Conservation (phyloP, 257 asterid genomes). For the Solanum piurae region DNA sequence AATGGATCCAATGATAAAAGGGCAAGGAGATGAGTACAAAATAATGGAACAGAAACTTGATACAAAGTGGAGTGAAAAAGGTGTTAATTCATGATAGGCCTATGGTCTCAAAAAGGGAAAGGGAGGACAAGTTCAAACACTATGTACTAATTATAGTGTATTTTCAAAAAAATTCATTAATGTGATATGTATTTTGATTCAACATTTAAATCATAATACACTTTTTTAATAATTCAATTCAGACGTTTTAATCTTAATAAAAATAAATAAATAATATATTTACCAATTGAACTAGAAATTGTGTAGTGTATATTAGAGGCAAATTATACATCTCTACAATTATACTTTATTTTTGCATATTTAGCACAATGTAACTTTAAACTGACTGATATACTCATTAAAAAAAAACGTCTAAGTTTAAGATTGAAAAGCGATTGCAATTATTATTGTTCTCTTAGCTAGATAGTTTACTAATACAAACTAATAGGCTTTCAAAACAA, state of each 20-base stretch:
- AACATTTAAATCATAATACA: neutral
- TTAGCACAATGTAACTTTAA: neutral
- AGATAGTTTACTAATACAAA: too few relatives aligned
- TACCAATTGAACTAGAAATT: neutral
- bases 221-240: neutral
- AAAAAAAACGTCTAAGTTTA: neutral
- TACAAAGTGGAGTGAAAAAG: neutral
- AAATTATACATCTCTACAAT: neutral
- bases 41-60: conserved; percentile 15
- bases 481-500: neutral
- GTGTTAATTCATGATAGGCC: neutral
- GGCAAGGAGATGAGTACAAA: conserved; percentile 21
- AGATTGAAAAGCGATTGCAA: neutral
- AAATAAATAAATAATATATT: neutral
- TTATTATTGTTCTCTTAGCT: neutral
- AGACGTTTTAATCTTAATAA: neutral
- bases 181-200: neutral
- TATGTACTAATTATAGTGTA: neutral
- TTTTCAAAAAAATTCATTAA: neutral
- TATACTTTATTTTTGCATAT: neutral
- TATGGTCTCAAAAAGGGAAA: neutral
- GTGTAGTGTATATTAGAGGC: neutral
- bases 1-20: conserved; percentile 45
- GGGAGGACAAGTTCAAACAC: neutral
- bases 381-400: neutral